Percentiles rank a stretch among this genome's conserved stretches.
Evolutionary conservation across 257 asterid genomes (phyloP).

Genomic region (Solanum sejunctum): DNA sequence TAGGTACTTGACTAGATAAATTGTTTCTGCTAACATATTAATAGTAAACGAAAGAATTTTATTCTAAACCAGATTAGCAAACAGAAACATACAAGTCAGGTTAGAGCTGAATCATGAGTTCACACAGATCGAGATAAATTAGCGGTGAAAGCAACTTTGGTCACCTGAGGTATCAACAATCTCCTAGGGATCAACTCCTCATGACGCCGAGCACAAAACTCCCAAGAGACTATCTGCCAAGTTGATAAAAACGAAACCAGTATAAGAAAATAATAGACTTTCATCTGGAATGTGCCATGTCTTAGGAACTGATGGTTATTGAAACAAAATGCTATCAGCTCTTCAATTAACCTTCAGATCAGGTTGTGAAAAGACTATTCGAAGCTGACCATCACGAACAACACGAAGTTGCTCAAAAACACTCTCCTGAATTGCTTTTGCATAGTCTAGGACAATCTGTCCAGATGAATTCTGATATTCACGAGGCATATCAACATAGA

Average conservation of each 20-base stretch:
- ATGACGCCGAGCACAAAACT: slow-evolving; percentile 94
- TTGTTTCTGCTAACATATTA: not conserved
- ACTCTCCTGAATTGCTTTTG: slow-evolving; percentile 94
- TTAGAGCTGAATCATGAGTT: not conserved
- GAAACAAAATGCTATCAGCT: not conserved
- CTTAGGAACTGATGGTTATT: not conserved
- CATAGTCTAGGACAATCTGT: slow-evolving; percentile 84
- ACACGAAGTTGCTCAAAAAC: slow-evolving; percentile 94
- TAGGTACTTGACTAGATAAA: not conserved
- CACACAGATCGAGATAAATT: not conserved
- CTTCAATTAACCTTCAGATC: slow-evolving; percentile 64
- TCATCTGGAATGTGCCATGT: not conserved
- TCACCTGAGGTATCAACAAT: slow-evolving; percentile 79
- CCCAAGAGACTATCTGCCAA: slow-evolving; percentile 92
- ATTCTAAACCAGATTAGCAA: not conserved
- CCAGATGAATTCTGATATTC: slow-evolving; percentile 93
- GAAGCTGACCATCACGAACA: slow-evolving; percentile 97
- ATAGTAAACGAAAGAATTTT: not conserved
- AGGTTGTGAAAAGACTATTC: slow-evolving; percentile 68
- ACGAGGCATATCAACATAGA: slow-evolving; percentile 90
- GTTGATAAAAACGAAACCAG: not conserved
- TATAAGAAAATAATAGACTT: slow-evolving; percentile 2
- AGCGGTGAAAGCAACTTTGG: not conserved
- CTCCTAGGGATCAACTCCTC: slow-evolving; percentile 94
- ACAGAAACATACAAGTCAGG: not conserved